phyloP scores from a whole-genome alignment of 331 rosid species.

The Phaseolus coccineus region DNA sequence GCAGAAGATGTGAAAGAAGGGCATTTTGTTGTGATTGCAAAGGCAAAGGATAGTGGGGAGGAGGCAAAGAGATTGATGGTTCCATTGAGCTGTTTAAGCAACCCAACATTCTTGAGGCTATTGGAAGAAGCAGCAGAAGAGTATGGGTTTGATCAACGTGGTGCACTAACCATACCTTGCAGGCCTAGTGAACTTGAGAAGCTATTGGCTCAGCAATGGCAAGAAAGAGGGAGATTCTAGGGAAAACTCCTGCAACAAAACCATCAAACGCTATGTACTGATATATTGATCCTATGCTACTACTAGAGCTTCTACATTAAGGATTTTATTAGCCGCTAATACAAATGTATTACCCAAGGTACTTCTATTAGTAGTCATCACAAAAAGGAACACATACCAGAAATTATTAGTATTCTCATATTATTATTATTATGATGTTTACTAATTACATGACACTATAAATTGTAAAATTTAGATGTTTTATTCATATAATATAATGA shows the following conservation, averaged over 20 bases:
- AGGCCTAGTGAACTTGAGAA: conserved; percentile 67
- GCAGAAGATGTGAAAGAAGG: conserved; percentile 75
- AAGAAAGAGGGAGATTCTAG: neutral
- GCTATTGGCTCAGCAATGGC: conserved; percentile 57
- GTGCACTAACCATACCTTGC: conserved; percentile 74
- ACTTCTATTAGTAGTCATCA: neutral
- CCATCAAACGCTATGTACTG: neutral
- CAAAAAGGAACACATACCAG: too few relatives aligned
- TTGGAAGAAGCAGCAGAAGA: conserved; percentile 74
- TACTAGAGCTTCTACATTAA: neutral
- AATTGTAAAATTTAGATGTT: too few relatives aligned
- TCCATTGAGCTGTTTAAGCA: conserved; percentile 65
- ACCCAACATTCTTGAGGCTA: conserved; percentile 62
- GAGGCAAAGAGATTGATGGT: conserved; percentile 67
- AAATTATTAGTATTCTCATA: too few relatives aligned
- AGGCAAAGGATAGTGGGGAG: conserved; percentile 33
- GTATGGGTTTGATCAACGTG: conserved; percentile 72
- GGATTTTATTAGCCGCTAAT: neutral
- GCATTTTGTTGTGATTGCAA: conserved; percentile 79
- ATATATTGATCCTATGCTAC: neutral
- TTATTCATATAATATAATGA: too few relatives aligned
- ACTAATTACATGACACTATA: too few relatives aligned
- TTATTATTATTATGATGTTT: too few relatives aligned
- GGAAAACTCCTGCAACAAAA: neutral
- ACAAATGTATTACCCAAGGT: neutral